Base-by-base conservation (phyloP, 2,329 filamentous ascomycete species). In the Fusarium sp. region DNA sequence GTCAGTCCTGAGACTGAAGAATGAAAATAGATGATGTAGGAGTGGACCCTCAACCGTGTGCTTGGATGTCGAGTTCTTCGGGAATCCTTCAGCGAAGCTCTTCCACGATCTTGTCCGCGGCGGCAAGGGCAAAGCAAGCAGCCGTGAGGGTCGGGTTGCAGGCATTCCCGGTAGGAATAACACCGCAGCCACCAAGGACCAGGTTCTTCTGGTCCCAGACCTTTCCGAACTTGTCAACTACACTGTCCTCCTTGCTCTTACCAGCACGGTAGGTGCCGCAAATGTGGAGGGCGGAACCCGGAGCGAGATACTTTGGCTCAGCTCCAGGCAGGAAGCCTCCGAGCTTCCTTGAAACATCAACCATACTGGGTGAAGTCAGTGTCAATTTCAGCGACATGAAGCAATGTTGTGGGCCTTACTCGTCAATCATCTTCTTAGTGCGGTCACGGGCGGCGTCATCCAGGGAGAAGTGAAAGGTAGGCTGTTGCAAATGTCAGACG, bases 81-180 rank as follows among this genome's bases (percentile, higher is more conserved):
- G 24, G 12, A 4, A 46, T 16, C 42, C 42, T 27, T 46, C 14
- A 46, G 6, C 61, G 27, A 9, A 67, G 62, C 0, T 66, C 63
- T 3, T 64, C 59, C 22, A 64, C 38, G 5, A 66, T 66, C 63
- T 55, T 55, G 22, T 64, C 63, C 17, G 59, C 63, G 2, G 63
- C 63, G 14, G 44, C 59, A 8, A 64, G 58, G n/a, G 63, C 63
- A 4, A 64, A 66, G 17, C 63, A 64, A 2, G 59, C 63, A 31
- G 63, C 63, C 14, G 63, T 64, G 17, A 66, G 63, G 0, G 63
- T 66, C 2, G 63, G 63, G 17, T 66, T 64, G 7, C 35, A 66
- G 24, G 63, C 63, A n/a, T 66, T 66, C 44, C 33, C 40, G 4
- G 59, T 55, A 3, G 63, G 63, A 44, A 66, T 66, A 11, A 66